Base-by-base conservation (phyloP, 768 basidiomycete genomes). In the Ephemerocybe angulata region DNA sequence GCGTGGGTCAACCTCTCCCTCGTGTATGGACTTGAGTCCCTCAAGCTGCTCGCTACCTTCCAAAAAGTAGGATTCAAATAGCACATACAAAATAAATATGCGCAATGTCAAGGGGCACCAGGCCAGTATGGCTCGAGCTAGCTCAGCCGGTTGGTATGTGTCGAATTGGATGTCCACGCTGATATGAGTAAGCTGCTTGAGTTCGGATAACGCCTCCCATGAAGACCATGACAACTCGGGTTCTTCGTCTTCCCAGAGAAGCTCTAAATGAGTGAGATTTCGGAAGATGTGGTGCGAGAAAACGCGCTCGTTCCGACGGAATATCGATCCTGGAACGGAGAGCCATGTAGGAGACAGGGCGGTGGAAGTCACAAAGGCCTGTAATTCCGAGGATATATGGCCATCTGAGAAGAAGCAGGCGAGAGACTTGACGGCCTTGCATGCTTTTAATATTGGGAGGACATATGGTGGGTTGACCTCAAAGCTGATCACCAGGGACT, bases 241-340 rank as follows among this genome's bases (percentile, higher is more conserved):
- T 6, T 54, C 43, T 19, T 17, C n/a, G 24, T 44, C 42, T 22
- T 42, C 42, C 44, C 53, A 54, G n/a, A 54, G 17, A 15, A 54
- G 4, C 24, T 54, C 53, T 3, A 54, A 43, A 29, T 46, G 53
- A 3, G 53, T 54, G 15, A 54, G 30, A 31, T 47, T 54, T 22
- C 37, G 43, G 30, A 46, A 54, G 25, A 54, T 46, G 21, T 24
- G 43, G n/a, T 46, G 53, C 3, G 25, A 17, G 27, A 54, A 54
- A 31, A 31, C 3, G 43, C 48, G 11, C 3, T 7, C 12, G 17
- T 3, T n/a, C n/a, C 3, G 8, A 30, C 5, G 29, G 27, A 29
- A 28, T 7, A 17, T 6, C 7, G 28, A 5, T 30, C n/a, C 27
- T 8, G 47, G 4, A 3, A 33, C 22, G 2, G 30, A 3, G 17